Base-by-base conservation (phyloP, 768 basidiomycete species). In the Boletus tylopilopsis region DNA sequence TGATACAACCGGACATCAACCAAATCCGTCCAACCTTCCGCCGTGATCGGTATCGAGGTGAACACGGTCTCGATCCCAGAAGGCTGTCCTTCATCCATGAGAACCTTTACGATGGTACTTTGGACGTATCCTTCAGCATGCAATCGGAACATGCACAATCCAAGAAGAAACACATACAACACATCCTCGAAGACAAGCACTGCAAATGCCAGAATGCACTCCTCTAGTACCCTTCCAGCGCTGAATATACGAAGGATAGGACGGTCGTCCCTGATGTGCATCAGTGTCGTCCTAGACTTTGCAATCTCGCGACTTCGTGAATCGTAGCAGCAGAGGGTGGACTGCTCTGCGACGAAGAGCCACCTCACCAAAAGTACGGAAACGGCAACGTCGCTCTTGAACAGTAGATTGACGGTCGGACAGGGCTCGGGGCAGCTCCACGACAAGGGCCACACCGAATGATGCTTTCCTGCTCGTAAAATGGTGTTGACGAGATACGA, bases 301-400 rank as follows among this genome's bases (percentile, higher is more conserved):
- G 5, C 16, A 18, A 39, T 32, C 18, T 24, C 6, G 11, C 12
- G 35, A 19, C 15, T 35, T n/a, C 48, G 29, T 18, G 37, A 56
- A 36, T 56, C 56, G 19, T 51, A 57, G 29, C 54, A 51, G 16
- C 42, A 13, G n/a, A 57, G 41, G 5, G 9, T 34, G 8, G 56
- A 42, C 0, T 43, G 49, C 9, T 47, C 49, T 22, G 46, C 56
- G 21, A 55, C 49, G 16, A 55, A 22, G 11, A 46, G 35, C 49
- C 43, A 55, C 24, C 54, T 48, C 25, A 39, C 43, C n/a, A 55
- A 27, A 13, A 55, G 24, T 3, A 57, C 39, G 9, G 32, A 56
- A 6, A 30, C 12, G 29, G 29, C 4, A 49, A 11, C 5, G 18
- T 34, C 18, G 42, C 49, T 10, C 23, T 32, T 15, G 13, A 55